Percentiles rank a stretch among this genome's conserved stretches.
These are phyloP conservation scores for Amphirosellinia nigrospora DNA, from an alignment of 495 filamentous ascomycete species.

Conservation along the genomic window DNA sequence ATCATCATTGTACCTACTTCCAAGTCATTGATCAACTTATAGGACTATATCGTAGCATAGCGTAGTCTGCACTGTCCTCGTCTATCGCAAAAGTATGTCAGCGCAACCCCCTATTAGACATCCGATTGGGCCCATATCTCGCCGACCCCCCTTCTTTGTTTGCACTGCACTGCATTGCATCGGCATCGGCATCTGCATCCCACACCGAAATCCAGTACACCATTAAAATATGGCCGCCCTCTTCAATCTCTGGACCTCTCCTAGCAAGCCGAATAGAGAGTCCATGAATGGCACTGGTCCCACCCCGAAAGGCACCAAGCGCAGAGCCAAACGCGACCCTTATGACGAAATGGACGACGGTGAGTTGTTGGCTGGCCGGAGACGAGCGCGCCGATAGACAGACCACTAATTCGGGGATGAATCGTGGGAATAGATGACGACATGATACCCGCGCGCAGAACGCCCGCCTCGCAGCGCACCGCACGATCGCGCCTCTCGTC, in stretches of 20 bases:
- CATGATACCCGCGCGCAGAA: conserved; percentile 29
- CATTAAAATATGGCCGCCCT: conserved; percentile 17
- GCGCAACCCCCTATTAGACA: conserved; percentile 1
- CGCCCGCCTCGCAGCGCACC: conserved; percentile 31
- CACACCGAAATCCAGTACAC: background rate
- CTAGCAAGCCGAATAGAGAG: conserved; percentile 2
- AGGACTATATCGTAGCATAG: background rate
- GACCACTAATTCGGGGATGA: background rate
- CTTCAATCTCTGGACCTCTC: conserved; percentile 13
- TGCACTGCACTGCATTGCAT: conserved; percentile 15
- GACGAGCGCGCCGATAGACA: background rate
- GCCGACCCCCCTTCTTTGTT: background rate
- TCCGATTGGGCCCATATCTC: background rate
- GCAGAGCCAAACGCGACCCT: conserved; percentile 39
- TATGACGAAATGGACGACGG: conserved; percentile 40
- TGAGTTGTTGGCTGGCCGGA: conserved; percentile 22
- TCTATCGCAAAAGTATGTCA: background rate
- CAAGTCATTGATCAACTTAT: background rate
- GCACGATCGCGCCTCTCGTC: conserved; percentile 36
- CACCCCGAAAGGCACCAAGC: conserved; percentile 33
- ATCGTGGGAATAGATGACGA: conserved; percentile 11
- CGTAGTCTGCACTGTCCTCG: background rate
- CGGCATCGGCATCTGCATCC: conserved; percentile 6
- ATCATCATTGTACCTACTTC: background rate
- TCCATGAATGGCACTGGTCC: conserved; percentile 30